Base-by-base conservation (phyloP, 1,284 basidiomycete genomes). In the Cronartium quercuum region DNA sequence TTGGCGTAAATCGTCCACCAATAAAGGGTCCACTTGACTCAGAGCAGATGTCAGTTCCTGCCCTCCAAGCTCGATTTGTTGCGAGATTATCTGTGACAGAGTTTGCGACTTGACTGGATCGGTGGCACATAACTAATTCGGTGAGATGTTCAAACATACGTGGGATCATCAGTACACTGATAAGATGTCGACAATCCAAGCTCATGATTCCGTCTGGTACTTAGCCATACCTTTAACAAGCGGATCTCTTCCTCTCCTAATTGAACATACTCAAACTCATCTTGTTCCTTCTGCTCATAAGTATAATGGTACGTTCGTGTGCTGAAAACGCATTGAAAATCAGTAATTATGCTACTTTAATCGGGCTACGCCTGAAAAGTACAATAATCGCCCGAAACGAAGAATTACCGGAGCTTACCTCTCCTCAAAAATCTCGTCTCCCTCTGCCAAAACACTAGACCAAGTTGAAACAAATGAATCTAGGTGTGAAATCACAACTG, bases 291-390 rank as follows among this genome's bases (percentile, higher is more conserved):
- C 15, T 57, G 57, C 37, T 69, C 68, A 47, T 69, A 60, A 44
- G 68, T 60, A 69, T 69, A 69, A 13, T 34, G 34, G 35, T 69
- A 69, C 12, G 68, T 69, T n/a, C 61, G 58, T 6, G 68, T 69
- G 10, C 68, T 69, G 24, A 61, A 18, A 40, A 60, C 21, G 24
- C 21, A 66, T 13, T 55, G 38, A 62, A 35, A 44, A 3, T 29
- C 5, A n/a, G 18, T 61, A 29, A 34, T 7, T 21, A 10, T 34
- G 18, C 21, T 44, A 24, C 47, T n/a, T 34, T n/a, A n/a, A n/a
- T n/a, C n/a, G n/a, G n/a, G 41, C 13, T 3, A 34, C 47, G 18
- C 66, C 24, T 35, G 18, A 18, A 51, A 34, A 7, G 4, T 40
- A n/a, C 18, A 13, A 47, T 21, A 35, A 47, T 21, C 6, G 24